Evolutionary conservation across 768 basidiomycete species (phyloP).

Genomic region (Boletellus sp.): DNA sequence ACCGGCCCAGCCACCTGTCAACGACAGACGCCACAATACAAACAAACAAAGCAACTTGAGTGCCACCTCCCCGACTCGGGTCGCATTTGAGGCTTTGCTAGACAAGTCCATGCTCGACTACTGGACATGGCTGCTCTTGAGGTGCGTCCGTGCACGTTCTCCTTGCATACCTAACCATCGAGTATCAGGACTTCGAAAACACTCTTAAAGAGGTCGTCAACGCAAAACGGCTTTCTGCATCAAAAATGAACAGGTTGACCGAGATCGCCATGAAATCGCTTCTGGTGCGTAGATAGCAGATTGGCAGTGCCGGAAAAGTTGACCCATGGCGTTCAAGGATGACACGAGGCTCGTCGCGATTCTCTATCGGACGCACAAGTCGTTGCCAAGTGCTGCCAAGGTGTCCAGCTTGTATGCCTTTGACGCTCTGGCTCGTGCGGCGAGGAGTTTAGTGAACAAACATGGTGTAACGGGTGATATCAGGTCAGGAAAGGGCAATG

Average conservation of each 20-base stretch:
- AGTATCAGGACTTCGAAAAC: slow-evolving; percentile 69
- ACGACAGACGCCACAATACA: slow-evolving; percentile 28
- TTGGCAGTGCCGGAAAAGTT: background rate
- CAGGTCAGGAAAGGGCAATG: slow-evolving; percentile 58
- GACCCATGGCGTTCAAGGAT: slow-evolving; percentile 42
- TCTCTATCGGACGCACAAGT: slow-evolving; percentile 86
- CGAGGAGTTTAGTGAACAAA: slow-evolving; percentile 65
- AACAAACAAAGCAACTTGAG: slow-evolving; percentile 40
- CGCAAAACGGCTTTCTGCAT: slow-evolving; percentile 80
- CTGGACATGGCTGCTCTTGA: slow-evolving; percentile 40
- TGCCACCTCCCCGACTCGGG: slow-evolving; percentile 13
- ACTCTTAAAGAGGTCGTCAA: slow-evolving; percentile 78
- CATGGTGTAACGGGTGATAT: slow-evolving; percentile 54
- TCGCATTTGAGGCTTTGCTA: slow-evolving; percentile 9
- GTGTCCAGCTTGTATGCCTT: slow-evolving; percentile 90
- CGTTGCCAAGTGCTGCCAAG: slow-evolving; percentile 63
- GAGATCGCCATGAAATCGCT: slow-evolving; percentile 75
- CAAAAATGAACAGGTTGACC: slow-evolving; percentile 77
- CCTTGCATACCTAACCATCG: slow-evolving; percentile 6
- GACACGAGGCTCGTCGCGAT: slow-evolving; percentile 86
- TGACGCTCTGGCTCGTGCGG: slow-evolving; percentile 88
- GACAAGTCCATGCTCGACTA: slow-evolving; percentile 18
- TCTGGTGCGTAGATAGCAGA: slow-evolving; percentile 48
- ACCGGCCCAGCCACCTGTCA: slow-evolving; percentile 17
- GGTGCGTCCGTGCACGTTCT: slow-evolving; percentile 24